Conservation (phyloP, 1,284 basidiomycete genomes). For the Sporisorium scitamineum region DNA sequence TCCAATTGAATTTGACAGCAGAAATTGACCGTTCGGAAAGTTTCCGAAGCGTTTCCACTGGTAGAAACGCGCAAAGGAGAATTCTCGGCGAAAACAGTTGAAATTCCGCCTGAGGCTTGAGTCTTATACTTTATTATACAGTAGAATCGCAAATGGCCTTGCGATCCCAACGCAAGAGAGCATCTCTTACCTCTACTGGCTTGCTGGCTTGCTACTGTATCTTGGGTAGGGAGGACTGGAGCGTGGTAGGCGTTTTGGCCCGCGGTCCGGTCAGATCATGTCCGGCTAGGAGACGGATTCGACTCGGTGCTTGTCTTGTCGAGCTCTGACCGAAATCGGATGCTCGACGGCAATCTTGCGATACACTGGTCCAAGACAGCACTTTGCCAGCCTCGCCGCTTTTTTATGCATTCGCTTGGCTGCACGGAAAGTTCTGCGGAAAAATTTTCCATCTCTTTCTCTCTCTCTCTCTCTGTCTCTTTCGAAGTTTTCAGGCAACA, state of each 20-base stretch:
- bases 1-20: neutral
- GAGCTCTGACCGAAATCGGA: conserved; percentile 32
- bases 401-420: neutral
- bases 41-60: neutral
- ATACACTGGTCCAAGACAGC: neutral
- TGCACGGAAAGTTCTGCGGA: neutral
- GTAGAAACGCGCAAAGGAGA: neutral
- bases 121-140: neutral
- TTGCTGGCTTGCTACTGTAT: neutral
- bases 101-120: conserved; percentile 6
- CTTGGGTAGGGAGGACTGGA: neutral
- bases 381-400: neutral
- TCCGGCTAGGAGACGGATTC: neutral
- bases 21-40: conserved; percentile 38
- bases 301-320: conserved; percentile 16
- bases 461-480: neutral
- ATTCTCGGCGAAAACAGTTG: conserved; percentile 24
- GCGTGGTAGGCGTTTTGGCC: neutral
- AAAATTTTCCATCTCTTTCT: neutral
- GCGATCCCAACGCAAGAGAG: too few species aligned
- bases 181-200: too few species aligned
- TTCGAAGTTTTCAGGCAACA: neutral
- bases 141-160: too few species aligned
- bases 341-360: conserved; percentile 16
- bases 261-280: conserved; percentile 11